phyloP scores from a whole-genome alignment of 805 yeast species.

The Ogataea zsoltii region DNA sequence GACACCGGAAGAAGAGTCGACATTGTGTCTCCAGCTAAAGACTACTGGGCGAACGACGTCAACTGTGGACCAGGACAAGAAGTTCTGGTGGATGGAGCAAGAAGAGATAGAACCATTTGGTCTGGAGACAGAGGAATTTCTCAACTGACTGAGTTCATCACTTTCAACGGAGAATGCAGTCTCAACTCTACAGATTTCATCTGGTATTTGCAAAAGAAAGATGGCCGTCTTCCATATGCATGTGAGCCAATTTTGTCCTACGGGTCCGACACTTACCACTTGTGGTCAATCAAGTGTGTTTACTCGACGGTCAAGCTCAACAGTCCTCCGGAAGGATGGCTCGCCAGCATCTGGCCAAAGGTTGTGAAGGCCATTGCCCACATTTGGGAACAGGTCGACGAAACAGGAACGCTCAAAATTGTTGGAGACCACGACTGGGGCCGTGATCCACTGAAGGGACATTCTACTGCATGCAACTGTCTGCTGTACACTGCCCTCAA shows the following conservation, averaged over 20 bases:
- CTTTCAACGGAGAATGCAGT: constrained; percentile 3
- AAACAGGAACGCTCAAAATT: constrained; percentile 1
- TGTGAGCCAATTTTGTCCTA: constrained; percentile 4
- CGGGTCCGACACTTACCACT: constrained; percentile 2
- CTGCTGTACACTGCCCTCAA: constrained; percentile 3
- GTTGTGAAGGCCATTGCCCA: constrained; percentile 3
- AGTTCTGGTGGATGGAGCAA: constrained; percentile 4
- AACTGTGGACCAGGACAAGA: constrained; percentile 5
- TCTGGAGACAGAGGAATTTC: constrained; percentile 5
- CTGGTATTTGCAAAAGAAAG: constrained; percentile 1
- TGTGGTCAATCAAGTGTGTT: constrained; percentile 5
- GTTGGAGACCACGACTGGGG: constrained; percentile 2
- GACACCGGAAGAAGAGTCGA: constrained; percentile 6
- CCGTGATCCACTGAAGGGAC: constrained; percentile 1
- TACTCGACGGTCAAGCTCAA: constrained; percentile 1
- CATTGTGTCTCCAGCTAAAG: constrained; percentile 1
- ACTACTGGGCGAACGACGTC: constrained; percentile 7
- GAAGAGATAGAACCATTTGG: constrained; percentile 7
- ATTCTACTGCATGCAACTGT: constrained; percentile 1
- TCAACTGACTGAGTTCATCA: constrained; percentile 4
- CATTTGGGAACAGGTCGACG: constrained; percentile 4
- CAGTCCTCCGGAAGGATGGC: background rate
- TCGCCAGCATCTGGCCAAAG: constrained; percentile 1
- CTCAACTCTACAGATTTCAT: constrained; percentile 4
- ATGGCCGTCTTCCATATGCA: constrained; percentile 4